Conservation (phyloP, 495 filamentous ascomycete species). For the Tuber microsphaerosporum region DNA sequence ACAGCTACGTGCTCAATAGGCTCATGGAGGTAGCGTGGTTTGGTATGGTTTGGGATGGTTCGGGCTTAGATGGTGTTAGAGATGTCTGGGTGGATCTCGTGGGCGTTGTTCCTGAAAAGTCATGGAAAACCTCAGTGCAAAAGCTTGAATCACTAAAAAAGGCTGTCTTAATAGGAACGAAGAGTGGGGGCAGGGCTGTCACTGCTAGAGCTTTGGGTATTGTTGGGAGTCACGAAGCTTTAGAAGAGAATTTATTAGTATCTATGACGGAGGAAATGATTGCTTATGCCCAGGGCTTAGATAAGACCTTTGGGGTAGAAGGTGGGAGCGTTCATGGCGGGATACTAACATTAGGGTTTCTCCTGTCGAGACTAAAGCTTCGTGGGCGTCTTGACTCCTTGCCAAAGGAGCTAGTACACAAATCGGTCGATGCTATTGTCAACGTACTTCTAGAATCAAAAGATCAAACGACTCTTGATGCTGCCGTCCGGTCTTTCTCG, state of each 20-base stretch:
- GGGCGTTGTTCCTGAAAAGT: conserved; percentile 21
- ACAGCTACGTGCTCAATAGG: conserved; percentile 32
- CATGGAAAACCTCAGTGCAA: conserved; percentile 13
- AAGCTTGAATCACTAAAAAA: conserved; percentile 16
- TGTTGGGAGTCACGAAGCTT: conserved; percentile 58
- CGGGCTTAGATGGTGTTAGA: conserved; percentile 37
- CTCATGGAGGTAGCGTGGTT: conserved; percentile 54
- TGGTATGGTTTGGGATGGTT: conserved; percentile 51
- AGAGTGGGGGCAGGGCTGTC: conserved; percentile 41
- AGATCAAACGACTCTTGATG: conserved; percentile 54
- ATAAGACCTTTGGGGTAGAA: conserved; percentile 53
- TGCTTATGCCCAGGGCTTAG: conserved; percentile 43
- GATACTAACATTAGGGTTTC: conserved; percentile 53
- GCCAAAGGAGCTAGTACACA: conserved; percentile 42
- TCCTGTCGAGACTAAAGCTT: conserved; percentile 55
- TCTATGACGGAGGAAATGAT: conserved; percentile 47
- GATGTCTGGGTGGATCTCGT: conserved; percentile 36
- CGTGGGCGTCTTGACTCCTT: conserved; percentile 43
- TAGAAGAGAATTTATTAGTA: conserved; percentile 42
- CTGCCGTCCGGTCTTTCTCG: conserved; percentile 59
- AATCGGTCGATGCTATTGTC: conserved; percentile 46
- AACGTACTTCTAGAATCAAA: conserved; percentile 49
- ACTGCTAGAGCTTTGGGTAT: conserved; percentile 71
- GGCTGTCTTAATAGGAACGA: conserved; percentile 18
- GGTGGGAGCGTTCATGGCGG: conserved; percentile 57